These are phyloP conservation scores for Verbascum thapsus DNA, from an alignment of 257 asterid genomes.

Conservation along the genomic window DNA sequence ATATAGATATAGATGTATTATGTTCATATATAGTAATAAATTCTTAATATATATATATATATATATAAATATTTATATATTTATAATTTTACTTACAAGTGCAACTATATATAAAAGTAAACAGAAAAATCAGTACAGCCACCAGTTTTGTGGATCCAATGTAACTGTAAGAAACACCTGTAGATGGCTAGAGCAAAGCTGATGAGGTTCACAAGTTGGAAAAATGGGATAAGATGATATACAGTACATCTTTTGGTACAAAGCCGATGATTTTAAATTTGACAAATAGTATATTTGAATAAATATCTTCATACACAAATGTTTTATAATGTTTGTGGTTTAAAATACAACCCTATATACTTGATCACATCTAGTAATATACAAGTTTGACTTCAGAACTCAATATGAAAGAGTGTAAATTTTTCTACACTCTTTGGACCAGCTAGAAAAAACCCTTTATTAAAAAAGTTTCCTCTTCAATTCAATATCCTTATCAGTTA, in stretches of 20 bases:
- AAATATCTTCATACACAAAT: slow-evolving; percentile 11
- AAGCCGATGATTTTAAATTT: slow-evolving; percentile 9
- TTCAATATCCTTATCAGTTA: background rate
- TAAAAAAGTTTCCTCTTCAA: too few species aligned
- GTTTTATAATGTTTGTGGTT: too few species aligned
- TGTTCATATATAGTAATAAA: too few species aligned
- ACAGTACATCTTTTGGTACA: slow-evolving; percentile 33
- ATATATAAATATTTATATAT: background rate
- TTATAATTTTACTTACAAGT: background rate
- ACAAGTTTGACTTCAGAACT: too few species aligned
- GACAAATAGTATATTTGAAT: slow-evolving; percentile 19
- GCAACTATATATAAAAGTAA: slow-evolving; percentile 1
- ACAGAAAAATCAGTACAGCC: slow-evolving; percentile 13
- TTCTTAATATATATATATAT: background rate
- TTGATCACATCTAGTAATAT: too few species aligned
- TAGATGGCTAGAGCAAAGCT: slow-evolving; percentile 36
- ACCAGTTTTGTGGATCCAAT: slow-evolving; percentile 37
- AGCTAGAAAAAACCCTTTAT: too few species aligned
- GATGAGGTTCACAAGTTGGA: slow-evolving; percentile 38
- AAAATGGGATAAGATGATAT: slow-evolving; percentile 34
- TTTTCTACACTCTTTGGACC: too few species aligned
- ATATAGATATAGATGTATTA: too few species aligned
- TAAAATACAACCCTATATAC: too few species aligned
- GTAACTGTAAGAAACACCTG: slow-evolving; percentile 40
- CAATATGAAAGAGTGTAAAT: too few species aligned